These are phyloP conservation scores for Paraphoma sp. DNA, from an alignment of 2,329 filamentous ascomycete species.

Conservation along the genomic window DNA sequence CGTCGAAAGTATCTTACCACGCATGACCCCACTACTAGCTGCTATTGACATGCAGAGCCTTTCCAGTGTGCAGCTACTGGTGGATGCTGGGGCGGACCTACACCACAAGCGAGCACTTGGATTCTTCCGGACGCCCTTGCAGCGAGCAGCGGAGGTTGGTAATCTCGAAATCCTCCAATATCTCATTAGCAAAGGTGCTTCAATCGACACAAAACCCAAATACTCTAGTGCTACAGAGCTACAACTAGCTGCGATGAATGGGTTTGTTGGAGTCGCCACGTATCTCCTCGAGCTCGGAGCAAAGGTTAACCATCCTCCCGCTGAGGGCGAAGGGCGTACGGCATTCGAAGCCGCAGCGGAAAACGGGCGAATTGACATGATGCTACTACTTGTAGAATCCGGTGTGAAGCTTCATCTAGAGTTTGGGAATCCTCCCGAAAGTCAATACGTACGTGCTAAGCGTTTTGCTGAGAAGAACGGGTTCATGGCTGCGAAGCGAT, in stretches of 20 bases:
- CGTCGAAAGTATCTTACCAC: not conserved
- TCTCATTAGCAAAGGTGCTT: slow-evolving; percentile 3
- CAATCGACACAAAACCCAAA: not conserved
- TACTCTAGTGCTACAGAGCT: slow-evolving; percentile 11
- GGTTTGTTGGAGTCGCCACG: slow-evolving; percentile 9
- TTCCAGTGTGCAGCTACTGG: slow-evolving; percentile 1
- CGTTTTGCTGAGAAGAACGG: slow-evolving; percentile 7
- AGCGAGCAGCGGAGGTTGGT: slow-evolving; percentile 14
- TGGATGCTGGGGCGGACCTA: slow-evolving; percentile 2
- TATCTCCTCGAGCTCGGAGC: slow-evolving; percentile 10
- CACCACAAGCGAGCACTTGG: slow-evolving; percentile 1
- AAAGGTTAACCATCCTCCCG: slow-evolving; percentile 8
- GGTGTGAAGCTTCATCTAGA: slow-evolving; percentile 6
- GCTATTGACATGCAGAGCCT: slow-evolving; percentile 6
- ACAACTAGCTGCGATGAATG: slow-evolving; percentile 13
- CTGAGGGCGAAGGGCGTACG: slow-evolving; percentile 10
- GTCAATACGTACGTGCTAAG: slow-evolving; percentile 8
- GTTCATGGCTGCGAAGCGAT: not conserved
- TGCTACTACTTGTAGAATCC: slow-evolving; percentile 4
- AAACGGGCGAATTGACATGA: slow-evolving; percentile 12
- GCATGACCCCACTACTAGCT: slow-evolving; percentile 3
- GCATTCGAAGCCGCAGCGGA: slow-evolving; percentile 16
- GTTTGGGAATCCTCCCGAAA: not conserved
- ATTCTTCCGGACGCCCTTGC: slow-evolving; percentile 10
- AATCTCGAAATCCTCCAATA: slow-evolving; percentile 12